These are phyloP conservation scores for Aaosphaeria pasadenensis DNA, from an alignment of 2,329 filamentous ascomycete species.

Conservation along the genomic window DNA sequence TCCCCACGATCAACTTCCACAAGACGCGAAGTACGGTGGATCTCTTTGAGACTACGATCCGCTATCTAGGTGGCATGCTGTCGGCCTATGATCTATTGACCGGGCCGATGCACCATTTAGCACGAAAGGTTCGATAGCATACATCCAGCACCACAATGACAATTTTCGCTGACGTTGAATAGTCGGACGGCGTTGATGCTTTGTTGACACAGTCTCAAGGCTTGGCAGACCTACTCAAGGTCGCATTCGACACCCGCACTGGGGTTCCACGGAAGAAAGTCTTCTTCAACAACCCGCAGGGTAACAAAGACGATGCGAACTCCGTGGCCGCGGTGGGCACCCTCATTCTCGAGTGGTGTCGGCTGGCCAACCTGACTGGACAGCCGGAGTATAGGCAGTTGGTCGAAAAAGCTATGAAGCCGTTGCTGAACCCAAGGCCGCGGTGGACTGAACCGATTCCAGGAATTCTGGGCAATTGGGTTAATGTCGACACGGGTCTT, in stretches of 20 bases:
- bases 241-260: constrained; percentile 69
- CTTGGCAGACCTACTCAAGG: constrained; percentile 67
- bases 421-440: constrained; percentile 58
- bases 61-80: constrained; percentile 25
- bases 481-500: constrained; percentile 20
- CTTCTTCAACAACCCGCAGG: constrained; percentile 54
- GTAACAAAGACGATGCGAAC: constrained; percentile 48
- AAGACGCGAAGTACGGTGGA: constrained; percentile 18
- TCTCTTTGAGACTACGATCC: constrained; percentile 6
- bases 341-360: constrained; percentile 76
- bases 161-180: too few species aligned
- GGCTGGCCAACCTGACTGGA: constrained; percentile 68
- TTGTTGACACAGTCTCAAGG: constrained; percentile 63
- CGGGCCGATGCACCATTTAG: constrained; percentile 56
- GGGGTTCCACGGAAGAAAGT: constrained; percentile 70
- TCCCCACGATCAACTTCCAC: constrained; percentile 53
- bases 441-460: constrained; percentile 30
- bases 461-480: constrained; percentile 24
- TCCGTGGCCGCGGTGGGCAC: constrained; percentile 72
- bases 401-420: constrained; percentile 62
- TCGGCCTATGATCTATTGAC: constrained; percentile 46
- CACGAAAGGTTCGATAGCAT: too few species aligned
- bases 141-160: too few species aligned
- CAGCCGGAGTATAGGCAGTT: constrained; percentile 62
- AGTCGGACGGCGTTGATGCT: constrained; percentile 45